Evolutionary conservation across 768 basidiomycete genomes (phyloP), one percentile per base, ranked within the genome.

Genomic region (Suillus plorans): DNA sequence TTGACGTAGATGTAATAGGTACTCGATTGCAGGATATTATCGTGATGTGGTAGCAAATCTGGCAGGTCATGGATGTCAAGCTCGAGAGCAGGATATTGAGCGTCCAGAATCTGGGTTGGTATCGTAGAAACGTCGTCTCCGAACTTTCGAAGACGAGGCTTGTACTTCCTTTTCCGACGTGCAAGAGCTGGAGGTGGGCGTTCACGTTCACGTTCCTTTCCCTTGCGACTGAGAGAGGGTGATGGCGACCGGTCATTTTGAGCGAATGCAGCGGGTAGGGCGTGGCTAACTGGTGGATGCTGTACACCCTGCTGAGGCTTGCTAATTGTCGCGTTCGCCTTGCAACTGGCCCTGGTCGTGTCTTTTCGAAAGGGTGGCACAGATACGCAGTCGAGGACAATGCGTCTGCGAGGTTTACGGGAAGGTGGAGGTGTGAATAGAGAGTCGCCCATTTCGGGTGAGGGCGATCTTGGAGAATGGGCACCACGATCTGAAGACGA

Each of bases 401-500:
- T 1, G 16, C 67, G 66, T 3, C 61, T 22, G 1, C 66, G 74
- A 59, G 41, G 65, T 56, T 53, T 69, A 8, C 62, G 39, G 7
- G 47, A 63, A 4, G 70, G 69, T 14, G 74, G 73, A 31, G 76
- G 76, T 0, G 75, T 76, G 57, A 76, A 76, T 49, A 77, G 73
- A 12, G 71, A 74, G 9, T 58, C 65, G 25, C 70, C 62, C 3
- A 5, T 50, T 28, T 52, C 60, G 22, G 67, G 57, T 20, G 53
- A 47, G 5, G 68, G 56, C 5, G 75, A 58, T 49, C 49, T 50
- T 25, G 64, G 63, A 18, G 2, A 39, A 16, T 16, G 13, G 18
- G 65, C 8, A 25, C 14, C 4, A 18, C 31, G 5, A 31, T 60
- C 18, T 22, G 59, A 61, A 60, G 52, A 39, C 13, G 36, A 60